Base-by-base conservation (phyloP, 805 yeast genomes). In the Ogataea paraovalis region DNA sequence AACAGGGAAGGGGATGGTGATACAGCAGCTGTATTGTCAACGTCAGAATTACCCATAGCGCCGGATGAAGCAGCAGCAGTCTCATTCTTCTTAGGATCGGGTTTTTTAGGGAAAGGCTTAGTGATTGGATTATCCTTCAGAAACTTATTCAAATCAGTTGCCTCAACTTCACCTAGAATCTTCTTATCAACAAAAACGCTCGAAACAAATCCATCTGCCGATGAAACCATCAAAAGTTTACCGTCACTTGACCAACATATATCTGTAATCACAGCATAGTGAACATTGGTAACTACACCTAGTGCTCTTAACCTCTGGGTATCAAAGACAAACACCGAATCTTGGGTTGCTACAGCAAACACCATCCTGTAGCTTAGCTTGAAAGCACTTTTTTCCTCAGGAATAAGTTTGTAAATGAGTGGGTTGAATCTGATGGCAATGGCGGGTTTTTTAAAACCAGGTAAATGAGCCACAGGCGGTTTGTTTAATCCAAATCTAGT, bases 201-300 rank as follows among this genome's bases (percentile, higher is more conserved):
- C 1, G 96, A 85, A 54, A 97, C 85, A 63, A 90, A 92, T 18
- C 98, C 98, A 64, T 94, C 99, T 0, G 96, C 86, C 0, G 97
- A 87, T 6, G 96, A 82, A 21, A 87, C 73, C 56, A 92, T 71
- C 16, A 94, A 65, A 13, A 78, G 68, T 14, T 67, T 65, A 0
- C 98, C 99, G 64, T 87, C 90, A 4, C 69, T 66, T 20, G 87
- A 76, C 99, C 99, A 94, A 8, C 84, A 68, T 42, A 92, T 60
- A 62, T 94, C 99, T 0, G 99, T 91, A 30, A 94, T 75, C 1
- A 94, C 80, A 2, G 95, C 83, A 59, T 91, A 91, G 62, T 94
- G 99, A 43, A 94, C 71, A 57, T 89, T 89, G 0, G 87, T 76
- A 2, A 85, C 84, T 13, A 79, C 69, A 4, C 91, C 94, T 20